A percentile compares a stretch with the other conserved stretches of the same genome.
phyloP scores from a whole-genome alignment of 1,139 yeast genomes.

The Lodderomyces orthopsilosis region DNA sequence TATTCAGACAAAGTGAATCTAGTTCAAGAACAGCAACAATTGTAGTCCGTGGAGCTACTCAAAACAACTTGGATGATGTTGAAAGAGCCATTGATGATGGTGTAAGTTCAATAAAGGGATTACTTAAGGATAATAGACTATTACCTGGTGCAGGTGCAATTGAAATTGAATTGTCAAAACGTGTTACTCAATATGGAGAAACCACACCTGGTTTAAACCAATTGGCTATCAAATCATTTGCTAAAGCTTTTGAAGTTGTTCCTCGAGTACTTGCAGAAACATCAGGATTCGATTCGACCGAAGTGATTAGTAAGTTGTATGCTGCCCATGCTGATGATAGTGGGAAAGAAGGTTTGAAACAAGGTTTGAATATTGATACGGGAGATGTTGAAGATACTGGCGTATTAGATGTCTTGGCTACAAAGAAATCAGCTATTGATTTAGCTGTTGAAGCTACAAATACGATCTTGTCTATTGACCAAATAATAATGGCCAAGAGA shows the following conservation, averaged over 20 bases:
- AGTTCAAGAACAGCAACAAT: conserved; percentile 81
- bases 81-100: conserved; percentile 98
- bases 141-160: conserved; percentile 97
- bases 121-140: conserved; percentile 73
- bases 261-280: conserved; percentile 95
- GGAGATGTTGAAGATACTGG: conserved; percentile 69
- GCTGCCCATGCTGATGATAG: conserved; percentile 65
- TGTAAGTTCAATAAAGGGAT: conserved; percentile 86
- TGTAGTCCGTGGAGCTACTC: conserved; percentile 96
- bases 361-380: conserved; percentile 64
- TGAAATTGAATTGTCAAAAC: conserved; percentile 85
- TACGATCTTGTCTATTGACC: conserved; percentile 87
- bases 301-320: conserved; percentile 79
- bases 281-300: conserved; percentile 88
- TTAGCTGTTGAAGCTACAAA: conserved; percentile 95
- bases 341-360: conserved; percentile 22
- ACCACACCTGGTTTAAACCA: conserved; percentile 90
- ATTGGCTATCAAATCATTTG: conserved; percentile 90
- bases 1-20: conserved; percentile 81
- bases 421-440: conserved; percentile 83
- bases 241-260: conserved; percentile 89
- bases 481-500: conserved; percentile 89
- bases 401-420: conserved; percentile 74
- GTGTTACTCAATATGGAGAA: conserved; percentile 83
- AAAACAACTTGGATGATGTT: conserved; percentile 85